Base-by-base conservation (phyloP, 1,284 basidiomycete species). In the Leccinum insolens region DNA sequence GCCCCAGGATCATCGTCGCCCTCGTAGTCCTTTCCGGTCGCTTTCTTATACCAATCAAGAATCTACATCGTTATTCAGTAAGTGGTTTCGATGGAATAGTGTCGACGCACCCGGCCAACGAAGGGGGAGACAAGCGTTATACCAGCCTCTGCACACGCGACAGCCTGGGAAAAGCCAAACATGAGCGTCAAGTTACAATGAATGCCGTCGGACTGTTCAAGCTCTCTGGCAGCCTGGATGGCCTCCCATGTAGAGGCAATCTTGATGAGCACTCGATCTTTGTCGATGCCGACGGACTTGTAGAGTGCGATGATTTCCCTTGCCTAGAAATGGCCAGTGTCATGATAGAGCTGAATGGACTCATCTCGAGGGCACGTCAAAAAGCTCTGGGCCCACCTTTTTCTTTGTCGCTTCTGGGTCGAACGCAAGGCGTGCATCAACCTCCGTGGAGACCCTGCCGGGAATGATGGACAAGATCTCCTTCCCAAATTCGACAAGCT, bases 211-310 rank as follows among this genome's bases (percentile, higher is more conserved):
- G 97, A 91, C 71, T 88, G 80, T 86, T 99, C 97, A 75, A 99
- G 92, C 80, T 97, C 92, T 72, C 94, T 90, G 58, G 97, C 97
- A 70, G 97, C 97, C 82, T 99, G 96, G 83, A 99, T 99, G 82
- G 97, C 97, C 82, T 99, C 96, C 95, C 95, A 99, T 37, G 96
- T 98, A 20, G 96, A 98, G 15, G 96, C 97, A 75, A 99, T 98
- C 87, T 99, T 99, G 90, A 99, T 98, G 74, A 99, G 86, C 68
- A 98, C 84, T 69, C 97, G 95, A 71, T 98, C 95, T 82, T 93
- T 95, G 78, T 87, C 84, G 82, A 99, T 88, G 70, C 97, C 97
- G 71, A 94, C 81, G 49, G 91, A 92, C 68, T 96, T 88, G 87
- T 99, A 99, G 70, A 99, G 91, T 28, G 88, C 88, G 75, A 99